Base-by-base conservation (phyloP, 306 rosid genomes). In the Trifolium fragiferum region DNA sequence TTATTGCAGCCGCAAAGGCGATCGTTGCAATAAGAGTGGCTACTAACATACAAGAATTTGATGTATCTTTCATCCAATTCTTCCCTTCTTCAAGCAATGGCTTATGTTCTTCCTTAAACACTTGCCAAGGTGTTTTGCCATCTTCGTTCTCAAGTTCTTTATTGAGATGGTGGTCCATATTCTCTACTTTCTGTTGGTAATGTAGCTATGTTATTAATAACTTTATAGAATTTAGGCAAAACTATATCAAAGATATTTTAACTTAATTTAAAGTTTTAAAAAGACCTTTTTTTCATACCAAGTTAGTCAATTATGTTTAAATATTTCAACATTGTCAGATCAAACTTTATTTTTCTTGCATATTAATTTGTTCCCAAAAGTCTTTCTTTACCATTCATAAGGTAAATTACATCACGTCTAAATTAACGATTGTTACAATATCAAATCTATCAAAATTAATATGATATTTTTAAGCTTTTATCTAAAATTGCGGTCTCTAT, bases 21-120 rank as follows among this genome's bases (percentile, higher is more conserved):
- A 86, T 78, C 4, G 87, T 84, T 21, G 84, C 90, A 14, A 89
- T 86, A 10, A 89, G 85, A 69, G 90, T 75, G 70, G 89, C 84
- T 43, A 82, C 89, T 38, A 89, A 20, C 83, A 76, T 76, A 23
- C 87, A 86, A 21, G 87, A 84, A 64, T 81, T 86, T 46, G 93
- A 71, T 37, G 86, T 86, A 32, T 84, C 87, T 81, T 82, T 89
- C 78, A 81, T 83, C 91, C 91, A 87, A 37, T 46, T 85, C 76
- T 87, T 84, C 27, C 87, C 89, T 53, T 76, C 76, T 71, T 80
- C 86, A 46, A 47, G 82, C 60, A 85, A 78, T 11, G 58, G 9
- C 58, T 85, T 74, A 10, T 87, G 91, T 59, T 87, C 86, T 27
- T 72, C 66, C 71, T 53, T 87, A 83, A 87, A 87, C 60, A 85